Percentiles rank a stretch among this genome's conserved stretches.
These are phyloP conservation scores for Colletotrichum endophyticum DNA, from an alignment of 2,329 filamentous ascomycete genomes.

Conservation along the genomic window DNA sequence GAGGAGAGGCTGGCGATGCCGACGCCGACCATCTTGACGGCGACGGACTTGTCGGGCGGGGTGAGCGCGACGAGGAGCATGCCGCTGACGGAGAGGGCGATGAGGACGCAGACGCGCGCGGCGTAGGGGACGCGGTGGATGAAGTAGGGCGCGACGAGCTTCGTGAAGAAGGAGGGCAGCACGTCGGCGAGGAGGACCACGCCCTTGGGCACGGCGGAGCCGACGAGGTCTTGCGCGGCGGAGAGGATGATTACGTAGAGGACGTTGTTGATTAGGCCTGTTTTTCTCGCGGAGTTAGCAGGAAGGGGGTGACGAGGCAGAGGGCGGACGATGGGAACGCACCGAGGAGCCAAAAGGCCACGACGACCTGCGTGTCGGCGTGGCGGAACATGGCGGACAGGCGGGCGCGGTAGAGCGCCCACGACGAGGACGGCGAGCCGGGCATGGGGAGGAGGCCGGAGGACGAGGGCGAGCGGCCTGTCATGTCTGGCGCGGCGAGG, in stretches of 20 bases:
- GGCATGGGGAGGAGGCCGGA: conserved; percentile 61
- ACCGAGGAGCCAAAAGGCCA: conserved; percentile 97
- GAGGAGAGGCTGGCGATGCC: conserved; percentile 84
- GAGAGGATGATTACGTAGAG: conserved; percentile 97
- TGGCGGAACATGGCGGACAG: conserved; percentile 68
- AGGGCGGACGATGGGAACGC: background rate
- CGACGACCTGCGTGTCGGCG: conserved; percentile 72
- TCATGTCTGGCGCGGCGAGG: conserved; percentile 27
- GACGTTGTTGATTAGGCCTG: conserved; percentile 94
- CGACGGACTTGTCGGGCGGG: conserved; percentile 68
- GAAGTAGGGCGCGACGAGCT: conserved; percentile 90
- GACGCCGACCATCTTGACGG: conserved; percentile 81
- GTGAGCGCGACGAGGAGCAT: conserved; percentile 91
- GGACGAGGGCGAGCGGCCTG: conserved; percentile 43
- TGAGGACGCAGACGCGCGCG: conserved; percentile 76
- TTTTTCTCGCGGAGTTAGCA: background rate
- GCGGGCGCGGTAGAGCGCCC: conserved; percentile 74
- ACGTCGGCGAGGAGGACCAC: conserved; percentile 94
- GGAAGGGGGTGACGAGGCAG: background rate
- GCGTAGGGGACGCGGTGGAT: conserved; percentile 87
- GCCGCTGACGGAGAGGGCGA: conserved; percentile 75
- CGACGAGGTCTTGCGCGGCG: conserved; percentile 93
- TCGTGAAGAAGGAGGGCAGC: conserved; percentile 85
- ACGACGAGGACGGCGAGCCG: conserved; percentile 67
- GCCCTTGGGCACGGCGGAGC: conserved; percentile 86